Base-by-base conservation (phyloP, 352 stramenopile species). In the Phytophthora sansomeana region DNA sequence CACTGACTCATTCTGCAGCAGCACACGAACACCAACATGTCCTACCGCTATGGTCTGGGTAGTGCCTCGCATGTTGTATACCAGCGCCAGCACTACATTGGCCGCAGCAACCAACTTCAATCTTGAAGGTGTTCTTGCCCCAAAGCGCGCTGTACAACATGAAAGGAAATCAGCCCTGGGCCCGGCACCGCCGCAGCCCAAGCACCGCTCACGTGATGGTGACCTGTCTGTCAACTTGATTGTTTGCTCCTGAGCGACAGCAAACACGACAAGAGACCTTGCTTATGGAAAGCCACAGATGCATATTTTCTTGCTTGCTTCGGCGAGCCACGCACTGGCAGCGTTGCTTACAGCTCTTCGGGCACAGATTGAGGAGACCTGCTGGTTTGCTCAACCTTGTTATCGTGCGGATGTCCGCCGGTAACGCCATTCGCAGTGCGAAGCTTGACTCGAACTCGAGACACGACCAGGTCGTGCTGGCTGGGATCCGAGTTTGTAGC, bases 161-260 rank as follows among this genome's bases (percentile, higher is more conserved):
- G 21, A 3, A 24, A 24, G 21, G 21, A 24, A 24, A 24, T 24
- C 21, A 3, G 21, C 21, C 21, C 21, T 24, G 21, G 21, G 21
- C 21, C 21, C 10, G 38, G 16, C 24, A 3, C 19, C 14, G n/a
- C 5, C 41, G 41, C 21, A 10, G 24, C 29, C 17, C 8, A 38
- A 58, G 10, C 36, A 48, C 51, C 51, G 17, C 39, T 46, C 41
- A 29, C 55, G 13, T 29, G 33, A 52, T 69, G 44, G 36, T 63
- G 60, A 57, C 33, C 61, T 63, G 61, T 70, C 63, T 70, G 63
- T 66, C 56, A 66, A 70, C 63, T 67, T 71, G 62, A 71, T 71
- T 71, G 64, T 58, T 71, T 64, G 41, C 43, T 61, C 39, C 32
- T 65, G 47, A 35, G 46, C 13, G 41, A 62, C 39, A 42, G 39